phyloP scores from a whole-genome alignment of 1,139 yeast species.

The Yamadazyma atmosphaerica region DNA sequence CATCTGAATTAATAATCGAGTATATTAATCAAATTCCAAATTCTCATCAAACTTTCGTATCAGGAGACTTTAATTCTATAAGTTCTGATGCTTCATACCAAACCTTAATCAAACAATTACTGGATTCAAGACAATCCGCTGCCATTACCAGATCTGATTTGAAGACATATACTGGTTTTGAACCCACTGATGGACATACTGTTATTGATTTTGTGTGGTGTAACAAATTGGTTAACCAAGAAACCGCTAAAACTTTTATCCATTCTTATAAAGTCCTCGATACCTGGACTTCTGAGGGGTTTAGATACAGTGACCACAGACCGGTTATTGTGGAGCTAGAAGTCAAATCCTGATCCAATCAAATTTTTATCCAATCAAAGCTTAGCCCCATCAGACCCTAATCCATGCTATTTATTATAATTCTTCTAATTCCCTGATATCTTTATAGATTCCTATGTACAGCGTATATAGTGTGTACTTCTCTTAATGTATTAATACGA shows the following conservation, averaged over 20 bases:
- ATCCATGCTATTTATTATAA: too few relatives aligned
- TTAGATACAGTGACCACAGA: slow-evolving; percentile 43
- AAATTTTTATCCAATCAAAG: too few relatives aligned
- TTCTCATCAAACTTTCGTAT: slow-evolving; percentile 34
- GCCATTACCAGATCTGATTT: slow-evolving; percentile 21
- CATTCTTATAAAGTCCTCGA: slow-evolving; percentile 39
- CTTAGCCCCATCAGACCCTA: too few relatives aligned
- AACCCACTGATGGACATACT: slow-evolving; percentile 18
- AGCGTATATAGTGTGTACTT: background rate
- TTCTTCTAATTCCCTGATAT: too few relatives aligned
- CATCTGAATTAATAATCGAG: slow-evolving; percentile 31
- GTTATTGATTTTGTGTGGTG: slow-evolving; percentile 32
- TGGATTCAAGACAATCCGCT: slow-evolving; percentile 19
- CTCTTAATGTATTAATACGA: background rate
- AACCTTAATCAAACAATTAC: slow-evolving; percentile 25
- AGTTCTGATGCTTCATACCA: slow-evolving; percentile 15
- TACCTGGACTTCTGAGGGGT: slow-evolving; percentile 22
- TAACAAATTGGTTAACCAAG: slow-evolving; percentile 18
- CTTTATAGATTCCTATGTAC: too few relatives aligned
- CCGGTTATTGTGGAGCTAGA: slow-evolving; percentile 34
- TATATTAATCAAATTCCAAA: slow-evolving; percentile 28
- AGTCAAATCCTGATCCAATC: slow-evolving; percentile 4
- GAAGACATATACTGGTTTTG: slow-evolving; percentile 42
- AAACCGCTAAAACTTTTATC: slow-evolving; percentile 15
- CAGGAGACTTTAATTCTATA: slow-evolving; percentile 15